These are phyloP conservation scores for Citrus glauca DNA, from an alignment of 345 rosid species.

Conservation along the genomic window DNA sequence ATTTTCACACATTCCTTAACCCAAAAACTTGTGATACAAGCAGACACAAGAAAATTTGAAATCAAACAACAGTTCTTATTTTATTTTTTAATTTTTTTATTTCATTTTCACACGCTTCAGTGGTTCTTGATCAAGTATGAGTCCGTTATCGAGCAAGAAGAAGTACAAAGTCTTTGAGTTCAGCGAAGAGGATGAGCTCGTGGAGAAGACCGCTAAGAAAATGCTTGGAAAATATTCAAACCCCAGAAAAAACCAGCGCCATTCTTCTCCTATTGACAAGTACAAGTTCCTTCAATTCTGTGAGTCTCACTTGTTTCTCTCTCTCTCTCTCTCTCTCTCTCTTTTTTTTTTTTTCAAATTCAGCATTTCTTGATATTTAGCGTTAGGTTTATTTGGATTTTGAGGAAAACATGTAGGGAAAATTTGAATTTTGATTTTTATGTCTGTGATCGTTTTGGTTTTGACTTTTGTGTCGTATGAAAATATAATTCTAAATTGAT, in stretches of 20 bases:
- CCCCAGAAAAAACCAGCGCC: constrained; percentile 1
- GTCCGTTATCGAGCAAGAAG: constrained; percentile 7
- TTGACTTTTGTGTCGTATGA: background rate
- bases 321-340: too few relatives aligned
- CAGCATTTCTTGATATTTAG: background rate
- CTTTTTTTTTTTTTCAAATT: background rate
- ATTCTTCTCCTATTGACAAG: constrained; percentile 22
- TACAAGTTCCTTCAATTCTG: constrained; percentile 39
- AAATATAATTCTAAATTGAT: background rate
- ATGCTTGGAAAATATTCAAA: constrained; percentile 21
- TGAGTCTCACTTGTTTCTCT: constrained; percentile 23
- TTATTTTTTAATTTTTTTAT: too few relatives aligned
- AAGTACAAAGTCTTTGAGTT: constrained; percentile 35
- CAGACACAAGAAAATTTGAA: background rate
- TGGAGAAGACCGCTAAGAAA: constrained; percentile 28
- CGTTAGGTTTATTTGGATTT: constrained; percentile 4
- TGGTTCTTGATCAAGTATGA: constrained; percentile 23
- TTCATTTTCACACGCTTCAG: background rate
- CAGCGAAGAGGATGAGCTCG: constrained; percentile 38
- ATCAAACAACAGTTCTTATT: background rate
- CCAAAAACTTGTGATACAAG: background rate
- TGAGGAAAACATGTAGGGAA: constrained; percentile 9
- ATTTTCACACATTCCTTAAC: too few relatives aligned
- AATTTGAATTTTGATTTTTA: background rate
- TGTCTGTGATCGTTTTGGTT: background rate